phyloP scores from a whole-genome alignment of 495 filamentous ascomycete genomes.

The Aspergillus asperescens region DNA sequence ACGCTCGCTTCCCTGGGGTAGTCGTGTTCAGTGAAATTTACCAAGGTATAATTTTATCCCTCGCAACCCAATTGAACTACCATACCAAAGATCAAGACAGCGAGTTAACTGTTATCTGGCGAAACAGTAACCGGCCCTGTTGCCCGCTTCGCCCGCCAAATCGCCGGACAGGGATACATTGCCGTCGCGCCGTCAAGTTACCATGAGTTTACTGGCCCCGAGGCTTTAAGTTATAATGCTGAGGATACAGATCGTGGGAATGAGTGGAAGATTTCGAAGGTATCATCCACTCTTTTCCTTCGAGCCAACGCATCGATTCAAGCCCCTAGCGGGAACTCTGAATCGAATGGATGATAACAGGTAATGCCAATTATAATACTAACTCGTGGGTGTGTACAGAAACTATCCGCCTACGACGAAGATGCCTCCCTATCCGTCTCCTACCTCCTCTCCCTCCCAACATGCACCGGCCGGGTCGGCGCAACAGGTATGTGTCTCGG shows the following conservation, averaged over 20 bases:
- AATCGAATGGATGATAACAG: no score
- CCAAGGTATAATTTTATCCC: conserved; percentile 56
- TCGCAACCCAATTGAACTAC: not conserved
- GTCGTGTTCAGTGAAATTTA: conserved; percentile 95
- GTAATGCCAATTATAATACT: no score
- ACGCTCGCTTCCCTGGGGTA: conserved; percentile 86
- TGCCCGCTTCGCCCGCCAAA: conserved; percentile 83
- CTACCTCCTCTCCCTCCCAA: conserved; percentile 65
- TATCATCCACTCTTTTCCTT: conserved; percentile 17
- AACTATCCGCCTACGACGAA: conserved; percentile 82
- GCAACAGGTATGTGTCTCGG: conserved; percentile 94
- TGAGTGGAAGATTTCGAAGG: conserved; percentile 76
- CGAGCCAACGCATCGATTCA: no score
- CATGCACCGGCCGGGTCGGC: conserved; percentile 81
- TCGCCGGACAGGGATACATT: conserved; percentile 90
- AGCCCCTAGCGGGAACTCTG: no score
- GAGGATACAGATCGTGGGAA: conserved; percentile 87
- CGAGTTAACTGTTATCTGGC: no score
- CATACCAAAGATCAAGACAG: not conserved
- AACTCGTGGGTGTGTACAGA: conserved; percentile 49
- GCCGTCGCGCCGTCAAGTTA: conserved; percentile 86
- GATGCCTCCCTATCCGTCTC: conserved; percentile 72
- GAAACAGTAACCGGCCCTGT: conserved; percentile 94
- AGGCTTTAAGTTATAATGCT: conserved; percentile 78
- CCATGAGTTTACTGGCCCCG: conserved; percentile 87